Conservation (phyloP, 768 basidiomycete genomes). For the Mycena capillaripes region DNA sequence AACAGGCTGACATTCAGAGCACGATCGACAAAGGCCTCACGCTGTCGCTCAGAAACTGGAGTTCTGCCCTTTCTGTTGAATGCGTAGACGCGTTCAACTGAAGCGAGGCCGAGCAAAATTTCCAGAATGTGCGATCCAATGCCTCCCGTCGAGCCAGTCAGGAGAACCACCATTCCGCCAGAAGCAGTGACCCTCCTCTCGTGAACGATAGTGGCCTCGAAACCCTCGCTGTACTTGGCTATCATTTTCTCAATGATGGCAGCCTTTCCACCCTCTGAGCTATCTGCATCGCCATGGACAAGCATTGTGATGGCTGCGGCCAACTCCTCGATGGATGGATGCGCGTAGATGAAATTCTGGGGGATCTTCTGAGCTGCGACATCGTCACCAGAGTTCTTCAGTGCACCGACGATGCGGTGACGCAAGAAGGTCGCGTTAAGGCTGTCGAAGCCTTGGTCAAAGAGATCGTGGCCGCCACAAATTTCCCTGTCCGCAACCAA, state of each 20-base stretch:
- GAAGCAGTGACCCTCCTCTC: constrained; percentile 36
- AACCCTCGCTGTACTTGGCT: constrained; percentile 47
- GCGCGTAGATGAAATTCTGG: constrained; percentile 60
- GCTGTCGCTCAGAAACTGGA: constrained; percentile 11
- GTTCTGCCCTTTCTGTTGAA: constrained; percentile 43
- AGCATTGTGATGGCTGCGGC: constrained; percentile 45
- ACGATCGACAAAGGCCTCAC: constrained; percentile 23
- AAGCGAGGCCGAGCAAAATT: constrained; percentile 4
- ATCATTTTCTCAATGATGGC: constrained; percentile 52
- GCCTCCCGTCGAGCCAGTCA: constrained; percentile 50
- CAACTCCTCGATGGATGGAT: constrained; percentile 52
- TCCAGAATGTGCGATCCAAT: constrained; percentile 48
- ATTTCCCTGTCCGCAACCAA: constrained; percentile 28
- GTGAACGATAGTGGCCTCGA: constrained; percentile 24
- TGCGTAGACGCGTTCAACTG: constrained; percentile 46
- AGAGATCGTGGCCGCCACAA: constrained; percentile 40
- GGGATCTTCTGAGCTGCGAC: constrained; percentile 36
- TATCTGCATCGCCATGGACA: constrained; percentile 17
- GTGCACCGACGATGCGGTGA: constrained; percentile 51
- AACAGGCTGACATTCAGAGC: constrained; percentile 19
- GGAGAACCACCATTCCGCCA: constrained; percentile 43
- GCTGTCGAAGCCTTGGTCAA: constrained; percentile 54
- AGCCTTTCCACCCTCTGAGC: background rate
- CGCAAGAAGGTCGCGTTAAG: constrained; percentile 55
- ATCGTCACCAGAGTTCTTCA: constrained; percentile 36